Conservation (phyloP, 805 yeast species). For the Yarrowia keelungensis region DNA sequence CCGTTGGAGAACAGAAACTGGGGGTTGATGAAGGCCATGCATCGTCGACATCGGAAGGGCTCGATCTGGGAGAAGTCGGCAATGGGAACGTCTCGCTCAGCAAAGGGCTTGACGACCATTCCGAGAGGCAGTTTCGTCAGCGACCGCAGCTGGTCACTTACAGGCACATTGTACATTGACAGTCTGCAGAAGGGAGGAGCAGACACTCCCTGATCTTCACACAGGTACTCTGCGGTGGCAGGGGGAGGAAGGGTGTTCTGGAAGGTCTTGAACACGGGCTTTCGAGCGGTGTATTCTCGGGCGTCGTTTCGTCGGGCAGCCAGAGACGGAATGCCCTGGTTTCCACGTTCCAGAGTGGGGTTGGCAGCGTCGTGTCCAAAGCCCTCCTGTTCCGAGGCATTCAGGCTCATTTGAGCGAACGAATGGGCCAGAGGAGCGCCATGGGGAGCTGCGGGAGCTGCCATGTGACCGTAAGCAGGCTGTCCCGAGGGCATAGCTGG, state of each 20-base stretch:
- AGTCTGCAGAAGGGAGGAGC: slow-evolving; percentile 80
- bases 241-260: slow-evolving; percentile 83
- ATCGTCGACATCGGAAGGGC: slow-evolving; percentile 89
- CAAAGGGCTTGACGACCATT: slow-evolving; percentile 83
- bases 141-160: slow-evolving; percentile 68
- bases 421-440: slow-evolving; percentile 38
- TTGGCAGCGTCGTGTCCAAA: slow-evolving; percentile 37
- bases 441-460: slow-evolving; percentile 1
- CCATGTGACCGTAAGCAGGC: not conserved
- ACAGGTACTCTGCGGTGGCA: slow-evolving; percentile 71
- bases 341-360: slow-evolving; percentile 14
- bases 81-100: slow-evolving; percentile 67
- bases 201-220: slow-evolving; percentile 83
- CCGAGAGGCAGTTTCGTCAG: slow-evolving; percentile 83
- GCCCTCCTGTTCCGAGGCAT: slow-evolving; percentile 21
- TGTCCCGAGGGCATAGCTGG: not conserved
- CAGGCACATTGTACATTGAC: slow-evolving; percentile 84
- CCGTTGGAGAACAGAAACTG: slow-evolving; percentile 68
- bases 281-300: slow-evolving; percentile 49
- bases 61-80: slow-evolving; percentile 69
- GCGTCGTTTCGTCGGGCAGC: slow-evolving; percentile 50
- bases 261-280: slow-evolving; percentile 67
- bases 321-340: slow-evolving; percentile 49
- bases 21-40: slow-evolving; percentile 90
- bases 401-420: slow-evolving; percentile 30